phyloP scores from a whole-genome alignment of 352 stramenopile genomes.

The Globisporangium nunn region DNA sequence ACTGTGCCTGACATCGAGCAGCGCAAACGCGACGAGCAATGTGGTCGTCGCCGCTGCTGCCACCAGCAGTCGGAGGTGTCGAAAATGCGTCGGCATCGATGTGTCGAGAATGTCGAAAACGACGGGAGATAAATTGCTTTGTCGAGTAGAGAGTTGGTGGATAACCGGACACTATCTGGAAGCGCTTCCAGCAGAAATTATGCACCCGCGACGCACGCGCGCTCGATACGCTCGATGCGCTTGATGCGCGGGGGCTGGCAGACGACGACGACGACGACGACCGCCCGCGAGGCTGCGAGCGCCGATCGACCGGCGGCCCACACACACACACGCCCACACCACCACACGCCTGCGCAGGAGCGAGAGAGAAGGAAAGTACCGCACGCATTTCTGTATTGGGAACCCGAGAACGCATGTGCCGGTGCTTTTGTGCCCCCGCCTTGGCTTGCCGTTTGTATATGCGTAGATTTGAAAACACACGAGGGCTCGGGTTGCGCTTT shows the following conservation, averaged over 20 bases:
- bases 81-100: background rate
- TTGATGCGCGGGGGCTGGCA: too few species aligned
- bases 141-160: too few species aligned
- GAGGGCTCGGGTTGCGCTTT: too few species aligned
- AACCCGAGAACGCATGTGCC: background rate
- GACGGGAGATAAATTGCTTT: background rate
- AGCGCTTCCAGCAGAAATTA: background rate
- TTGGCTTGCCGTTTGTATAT: too few species aligned
- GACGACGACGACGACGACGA: too few species aligned
- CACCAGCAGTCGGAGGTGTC: background rate
- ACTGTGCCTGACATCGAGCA: background rate
- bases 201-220: background rate
- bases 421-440: background rate
- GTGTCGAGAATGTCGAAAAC: background rate
- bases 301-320: too few species aligned
- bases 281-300: too few species aligned
- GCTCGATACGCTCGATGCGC: too few species aligned
- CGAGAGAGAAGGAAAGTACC: slow-evolving; percentile 10
- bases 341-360: slow-evolving; percentile 2
- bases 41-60: background rate
- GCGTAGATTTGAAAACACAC: too few species aligned
- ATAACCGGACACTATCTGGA: background rate
- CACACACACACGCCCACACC: background rate
- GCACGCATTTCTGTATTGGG: background rate
- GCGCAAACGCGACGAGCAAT: background rate